These are phyloP conservation scores for Lophiostoma macrostomum DNA, from an alignment of 495 filamentous ascomycete species.

Conservation along the genomic window DNA sequence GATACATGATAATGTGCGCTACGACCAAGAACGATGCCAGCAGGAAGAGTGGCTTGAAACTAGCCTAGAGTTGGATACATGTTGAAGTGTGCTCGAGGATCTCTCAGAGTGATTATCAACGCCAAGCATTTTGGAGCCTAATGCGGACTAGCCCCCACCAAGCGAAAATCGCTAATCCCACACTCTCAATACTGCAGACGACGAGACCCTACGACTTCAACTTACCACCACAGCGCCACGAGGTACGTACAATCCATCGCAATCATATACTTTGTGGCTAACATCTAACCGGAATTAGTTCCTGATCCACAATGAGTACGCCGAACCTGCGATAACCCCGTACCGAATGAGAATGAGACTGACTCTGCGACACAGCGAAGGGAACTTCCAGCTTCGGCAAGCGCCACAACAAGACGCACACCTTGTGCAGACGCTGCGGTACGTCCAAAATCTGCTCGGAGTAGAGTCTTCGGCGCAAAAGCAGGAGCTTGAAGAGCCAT, in stretches of 20 bases:
- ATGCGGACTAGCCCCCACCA: constrained; percentile 1
- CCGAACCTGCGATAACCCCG: constrained; percentile 3
- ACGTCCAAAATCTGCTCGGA: constrained; percentile 48
- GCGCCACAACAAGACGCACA: constrained; percentile 99
- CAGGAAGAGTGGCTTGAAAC: too few relatives aligned
- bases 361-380: constrained; percentile 63
- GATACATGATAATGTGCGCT: too few relatives aligned
- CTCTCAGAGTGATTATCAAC: neutral
- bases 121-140: too few relatives aligned
- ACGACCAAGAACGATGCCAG: too few relatives aligned
- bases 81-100: too few relatives aligned
- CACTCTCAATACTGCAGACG: neutral
- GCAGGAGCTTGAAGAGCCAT: too few relatives aligned
- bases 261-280: neutral
- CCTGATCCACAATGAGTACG: constrained; percentile 65
- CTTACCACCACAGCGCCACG: constrained; percentile 16
- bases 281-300: constrained; percentile 13
- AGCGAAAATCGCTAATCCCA: neutral
- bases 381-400: constrained; percentile 96
- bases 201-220: neutral
- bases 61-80: too few relatives aligned
- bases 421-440: constrained; percentile 99
- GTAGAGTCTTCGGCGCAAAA: too few relatives aligned
- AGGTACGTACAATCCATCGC: constrained; percentile 8
- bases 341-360: constrained; percentile 36